phyloP scores from a whole-genome alignment of 2,329 filamentous ascomycete genomes.

The Colletotrichum gigasporum region DNA sequence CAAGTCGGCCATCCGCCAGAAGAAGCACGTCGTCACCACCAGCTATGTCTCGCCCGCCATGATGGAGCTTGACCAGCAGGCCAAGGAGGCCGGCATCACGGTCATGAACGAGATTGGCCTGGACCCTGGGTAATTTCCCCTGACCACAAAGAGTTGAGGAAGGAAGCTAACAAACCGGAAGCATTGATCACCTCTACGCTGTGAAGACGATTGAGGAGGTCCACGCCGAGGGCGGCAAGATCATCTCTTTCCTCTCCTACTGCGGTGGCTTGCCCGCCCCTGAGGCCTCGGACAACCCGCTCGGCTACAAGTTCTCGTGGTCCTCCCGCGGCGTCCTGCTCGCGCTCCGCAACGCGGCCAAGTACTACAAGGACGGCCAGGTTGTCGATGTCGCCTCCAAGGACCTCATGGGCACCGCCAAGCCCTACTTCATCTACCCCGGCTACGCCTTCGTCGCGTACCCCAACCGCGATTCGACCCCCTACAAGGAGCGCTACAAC shows the following conservation, averaged over 20 bases:
- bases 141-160: not conserved
- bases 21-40: slow-evolving; percentile 97
- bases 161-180: not conserved
- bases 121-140: slow-evolving; percentile 37
- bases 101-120: slow-evolving; percentile 97
- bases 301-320: slow-evolving; percentile 93
- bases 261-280: slow-evolving; percentile 81
- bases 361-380: slow-evolving; percentile 83
- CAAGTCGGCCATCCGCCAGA: slow-evolving; percentile 90
- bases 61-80: slow-evolving; percentile 83
- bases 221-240: slow-evolving; percentile 88
- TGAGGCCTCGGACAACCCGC: slow-evolving; percentile 85
- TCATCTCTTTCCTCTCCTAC: slow-evolving; percentile 82
- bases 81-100: slow-evolving; percentile 91
- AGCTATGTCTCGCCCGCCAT: slow-evolving; percentile 93
- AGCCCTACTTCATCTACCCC: slow-evolving; percentile 91
- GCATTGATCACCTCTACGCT: slow-evolving; percentile 80
- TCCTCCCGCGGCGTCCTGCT: slow-evolving; percentile 86
- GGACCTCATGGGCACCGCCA: slow-evolving; percentile 86
- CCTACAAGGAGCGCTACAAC: slow-evolving; percentile 87
- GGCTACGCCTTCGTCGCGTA: slow-evolving; percentile 92
- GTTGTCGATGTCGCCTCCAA: slow-evolving; percentile 68
- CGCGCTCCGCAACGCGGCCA: slow-evolving; percentile 86
- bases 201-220: slow-evolving; percentile 89
- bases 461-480: slow-evolving; percentile 89